These are phyloP conservation scores for Epichloe baconii DNA, from an alignment of 2,329 filamentous ascomycete species.

Conservation along the genomic window DNA sequence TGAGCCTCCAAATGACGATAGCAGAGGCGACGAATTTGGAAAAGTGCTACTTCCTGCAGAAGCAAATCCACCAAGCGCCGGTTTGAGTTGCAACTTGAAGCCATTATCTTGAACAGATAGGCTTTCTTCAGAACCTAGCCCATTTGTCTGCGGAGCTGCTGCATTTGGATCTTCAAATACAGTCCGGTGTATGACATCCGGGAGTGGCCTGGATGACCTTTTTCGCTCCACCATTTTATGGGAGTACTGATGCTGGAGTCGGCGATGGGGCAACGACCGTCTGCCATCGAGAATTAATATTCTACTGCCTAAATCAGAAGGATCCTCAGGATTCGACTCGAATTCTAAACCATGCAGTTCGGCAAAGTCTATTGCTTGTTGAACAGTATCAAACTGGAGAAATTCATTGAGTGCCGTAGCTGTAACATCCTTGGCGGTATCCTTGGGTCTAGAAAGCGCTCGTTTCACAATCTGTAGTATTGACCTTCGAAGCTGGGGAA, in stretches of 20 bases:
- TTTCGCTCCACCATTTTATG: constrained; percentile 45
- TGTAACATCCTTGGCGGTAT: constrained; percentile 47
- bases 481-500: constrained; percentile 45
- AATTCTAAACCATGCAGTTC: constrained; percentile 44
- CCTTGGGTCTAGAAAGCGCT: constrained; percentile 42
- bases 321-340: constrained; percentile 20
- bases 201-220: constrained; percentile 36
- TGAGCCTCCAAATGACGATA: not conserved
- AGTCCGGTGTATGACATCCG: constrained; percentile 42
- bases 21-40: not conserved
- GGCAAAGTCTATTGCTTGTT: constrained; percentile 53
- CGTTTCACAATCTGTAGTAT: constrained; percentile 42
- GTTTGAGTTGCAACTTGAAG: not conserved
- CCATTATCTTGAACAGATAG: constrained; percentile 16
- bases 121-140: constrained; percentile 12
- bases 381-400: constrained; percentile 53
- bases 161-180: constrained; percentile 26
- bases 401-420: constrained; percentile 40
- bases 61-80: not conserved
- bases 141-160: constrained; percentile 4
- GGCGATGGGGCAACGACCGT: constrained; percentile 31
- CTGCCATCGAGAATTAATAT: constrained; percentile 33
- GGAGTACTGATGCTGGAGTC: constrained; percentile 43
- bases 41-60: not conserved
- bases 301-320: constrained; percentile 22